Conservation (phyloP, 2,329 filamentous ascomycete species). For the Botrytis medusae region DNA sequence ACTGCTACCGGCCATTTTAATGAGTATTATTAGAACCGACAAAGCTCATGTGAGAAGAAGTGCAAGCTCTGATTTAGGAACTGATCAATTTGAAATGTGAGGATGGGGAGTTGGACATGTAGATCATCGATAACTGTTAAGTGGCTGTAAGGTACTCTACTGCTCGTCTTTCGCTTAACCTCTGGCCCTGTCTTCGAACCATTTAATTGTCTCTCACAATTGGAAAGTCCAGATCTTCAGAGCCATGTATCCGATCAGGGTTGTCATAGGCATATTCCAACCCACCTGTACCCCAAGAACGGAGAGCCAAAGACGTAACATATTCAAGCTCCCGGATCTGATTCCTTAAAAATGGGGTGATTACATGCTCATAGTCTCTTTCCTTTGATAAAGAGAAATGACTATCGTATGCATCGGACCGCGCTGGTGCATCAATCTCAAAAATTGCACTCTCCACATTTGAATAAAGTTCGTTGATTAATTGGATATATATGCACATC, state of each 20-base stretch:
- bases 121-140: background rate
- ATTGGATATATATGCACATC: background rate
- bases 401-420: background rate
- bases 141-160: background rate
- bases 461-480: background rate
- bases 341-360: background rate
- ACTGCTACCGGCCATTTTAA: background rate
- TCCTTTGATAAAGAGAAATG: background rate
- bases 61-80: background rate
- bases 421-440: background rate
- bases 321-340: background rate
- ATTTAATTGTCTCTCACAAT: background rate
- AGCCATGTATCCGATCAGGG: background rate
- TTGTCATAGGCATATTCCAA: background rate
- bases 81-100: background rate
- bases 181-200: background rate
- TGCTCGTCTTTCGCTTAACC: background rate
- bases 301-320: background rate
- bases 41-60: background rate
- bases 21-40: background rate
- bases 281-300: background rate
- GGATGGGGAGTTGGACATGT: background rate
- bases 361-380: background rate
- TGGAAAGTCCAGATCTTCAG: background rate
- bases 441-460: background rate